phyloP scores from a whole-genome alignment of 2,329 filamentous ascomycete species.

The Corinectria fuckeliana region DNA sequence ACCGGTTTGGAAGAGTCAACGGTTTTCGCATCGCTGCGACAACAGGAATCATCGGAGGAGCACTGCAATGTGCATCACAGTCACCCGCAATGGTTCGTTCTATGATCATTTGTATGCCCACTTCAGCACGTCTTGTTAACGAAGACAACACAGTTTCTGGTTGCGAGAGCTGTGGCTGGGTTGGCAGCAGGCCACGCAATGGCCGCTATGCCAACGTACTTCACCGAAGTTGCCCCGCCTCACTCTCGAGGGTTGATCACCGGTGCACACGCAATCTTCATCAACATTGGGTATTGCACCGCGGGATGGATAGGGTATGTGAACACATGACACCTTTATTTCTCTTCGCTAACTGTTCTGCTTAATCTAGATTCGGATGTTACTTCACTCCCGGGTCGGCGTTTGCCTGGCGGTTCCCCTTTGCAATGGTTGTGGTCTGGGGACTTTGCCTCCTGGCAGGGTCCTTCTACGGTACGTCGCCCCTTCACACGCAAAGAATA shows the following conservation, averaged over 20 bases:
- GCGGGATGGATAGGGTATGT: conserved; percentile 8
- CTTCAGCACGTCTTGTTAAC: not conserved
- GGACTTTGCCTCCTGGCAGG: conserved; percentile 4
- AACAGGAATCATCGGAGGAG: conserved; percentile 4
- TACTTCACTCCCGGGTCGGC: not conserved
- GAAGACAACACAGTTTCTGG: not conserved
- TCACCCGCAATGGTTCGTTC: conserved; percentile 1
- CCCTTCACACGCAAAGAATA: not conserved
- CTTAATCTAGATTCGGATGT: not conserved
- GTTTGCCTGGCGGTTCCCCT: conserved; percentile 11
- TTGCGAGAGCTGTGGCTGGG: not conserved
- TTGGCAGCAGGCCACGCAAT: conserved; percentile 9
- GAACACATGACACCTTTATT: too few relatives aligned
- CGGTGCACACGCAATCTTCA: conserved; percentile 9
- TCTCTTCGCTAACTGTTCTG: not conserved
- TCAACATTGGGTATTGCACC: conserved; percentile 3
- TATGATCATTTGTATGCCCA: not conserved
- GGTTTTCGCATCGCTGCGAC: conserved; percentile 6
- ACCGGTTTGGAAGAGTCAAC: conserved; percentile 7
- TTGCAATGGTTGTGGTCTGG: not conserved
- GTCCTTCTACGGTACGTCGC: not conserved
- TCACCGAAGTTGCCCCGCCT: conserved; percentile 6
- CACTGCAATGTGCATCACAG: conserved; percentile 5
- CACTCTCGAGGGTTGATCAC: conserved; percentile 6
- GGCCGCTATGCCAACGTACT: conserved; percentile 8